phyloP scores from a whole-genome alignment of 2,329 filamentous ascomycete genomes.

The Karstenula rhodostoma region DNA sequence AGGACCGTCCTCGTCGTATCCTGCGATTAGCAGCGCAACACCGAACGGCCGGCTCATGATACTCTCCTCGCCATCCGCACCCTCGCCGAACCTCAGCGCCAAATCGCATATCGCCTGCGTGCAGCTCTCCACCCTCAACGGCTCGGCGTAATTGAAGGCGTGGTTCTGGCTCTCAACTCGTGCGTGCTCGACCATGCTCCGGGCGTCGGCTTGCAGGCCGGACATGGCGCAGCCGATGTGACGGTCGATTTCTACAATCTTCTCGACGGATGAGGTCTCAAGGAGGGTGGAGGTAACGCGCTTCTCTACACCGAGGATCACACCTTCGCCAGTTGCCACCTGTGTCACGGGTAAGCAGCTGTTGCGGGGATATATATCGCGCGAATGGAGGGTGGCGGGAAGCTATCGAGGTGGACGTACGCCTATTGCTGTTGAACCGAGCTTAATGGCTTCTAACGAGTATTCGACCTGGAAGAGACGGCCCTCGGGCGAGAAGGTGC shows the following conservation, averaged over 20 bases:
- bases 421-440: conserved; percentile 97
- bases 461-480: conserved; percentile 99
- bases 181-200: conserved; percentile 97
- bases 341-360: conserved; percentile 41
- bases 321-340: conserved; percentile 91
- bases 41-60: conserved; percentile 98
- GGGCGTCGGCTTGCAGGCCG: conserved; percentile 94
- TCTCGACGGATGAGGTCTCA: conserved; percentile 97
- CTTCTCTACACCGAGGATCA: conserved; percentile 98
- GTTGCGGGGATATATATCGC: conserved; percentile 8
- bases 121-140: conserved; percentile 93
- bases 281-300: conserved; percentile 97
- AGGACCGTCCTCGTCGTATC: conserved; percentile 96
- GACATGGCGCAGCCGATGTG: conserved; percentile 99
- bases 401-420: conserved; percentile 56
- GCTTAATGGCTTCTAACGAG: conserved; percentile 99
- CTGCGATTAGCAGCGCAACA: conserved; percentile 94
- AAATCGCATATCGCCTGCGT: conserved; percentile 99
- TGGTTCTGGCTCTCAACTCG: conserved; percentile 97
- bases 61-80: conserved; percentile 96
- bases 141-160: conserved; percentile 97
- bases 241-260: conserved; percentile 99
- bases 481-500: conserved; percentile 99
- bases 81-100: conserved; percentile 94
- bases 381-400: background rate